Conservation (phyloP, 257 asterid species). For the Gentiana straminea region DNA sequence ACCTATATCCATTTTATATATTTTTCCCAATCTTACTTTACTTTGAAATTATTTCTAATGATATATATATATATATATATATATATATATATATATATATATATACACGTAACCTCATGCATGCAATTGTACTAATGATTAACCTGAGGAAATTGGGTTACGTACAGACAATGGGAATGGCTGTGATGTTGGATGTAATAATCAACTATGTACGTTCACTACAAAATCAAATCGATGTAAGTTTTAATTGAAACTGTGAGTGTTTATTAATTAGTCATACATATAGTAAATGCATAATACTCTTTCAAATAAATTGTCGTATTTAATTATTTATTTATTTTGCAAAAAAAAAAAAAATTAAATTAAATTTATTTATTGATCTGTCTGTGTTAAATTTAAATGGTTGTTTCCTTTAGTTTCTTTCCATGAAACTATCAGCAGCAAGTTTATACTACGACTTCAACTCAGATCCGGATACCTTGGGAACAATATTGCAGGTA, state of each 20-base stretch:
- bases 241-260: constrained; percentile 5
- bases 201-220: constrained; percentile 74
- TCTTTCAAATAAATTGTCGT: too few relatives aligned
- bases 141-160: background rate
- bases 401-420: constrained; percentile 34
- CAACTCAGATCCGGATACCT: constrained; percentile 72
- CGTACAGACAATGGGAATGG: constrained; percentile 96
- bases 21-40: background rate
- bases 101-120: background rate
- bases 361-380: too few relatives aligned
- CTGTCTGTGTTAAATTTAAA: background rate
- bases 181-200: constrained; percentile 90
- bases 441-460: constrained; percentile 87
- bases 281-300: too few relatives aligned
- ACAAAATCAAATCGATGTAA: constrained; percentile 92
- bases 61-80: too few relatives aligned
- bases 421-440: constrained; percentile 91
- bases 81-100: too few relatives aligned
- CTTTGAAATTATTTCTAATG: constrained; percentile 1
- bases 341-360: too few relatives aligned
- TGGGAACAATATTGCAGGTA: constrained; percentile 51
- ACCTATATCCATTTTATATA: background rate
- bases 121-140: background rate
- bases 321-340: too few relatives aligned
- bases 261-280: too few relatives aligned